Evolutionary conservation across 1,139 yeast genomes (phyloP).

Genomic region (Pichiaceae sp.): DNA sequence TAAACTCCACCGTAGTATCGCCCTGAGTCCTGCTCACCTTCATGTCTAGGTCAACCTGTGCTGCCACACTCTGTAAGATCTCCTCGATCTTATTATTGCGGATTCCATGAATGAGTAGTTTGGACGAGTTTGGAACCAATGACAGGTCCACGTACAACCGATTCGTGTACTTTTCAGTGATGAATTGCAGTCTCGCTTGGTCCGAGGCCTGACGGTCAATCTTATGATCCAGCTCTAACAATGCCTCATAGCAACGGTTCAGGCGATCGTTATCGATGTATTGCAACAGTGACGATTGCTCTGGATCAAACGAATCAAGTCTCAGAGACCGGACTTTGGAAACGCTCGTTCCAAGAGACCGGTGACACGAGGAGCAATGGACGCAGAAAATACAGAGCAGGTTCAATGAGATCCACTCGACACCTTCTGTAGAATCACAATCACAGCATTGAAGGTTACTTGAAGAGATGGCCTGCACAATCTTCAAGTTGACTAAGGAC

Average conservation of each 20-base stretch:
- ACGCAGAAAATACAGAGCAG: constrained; percentile 68
- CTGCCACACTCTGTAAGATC: constrained; percentile 38
- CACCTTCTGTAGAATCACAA: constrained; percentile 56
- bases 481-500: constrained; percentile 24
- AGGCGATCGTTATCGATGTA: constrained; percentile 33
- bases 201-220: constrained; percentile 20
- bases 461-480: constrained; percentile 42
- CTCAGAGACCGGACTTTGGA: constrained; percentile 43
- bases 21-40: constrained; percentile 16
- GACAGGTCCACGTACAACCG: constrained; percentile 28
- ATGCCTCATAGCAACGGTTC: constrained; percentile 32
- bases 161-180: constrained; percentile 40
- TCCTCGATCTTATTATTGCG: constrained; percentile 40
- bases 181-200: constrained; percentile 34
- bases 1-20: constrained; percentile 22
- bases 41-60: constrained; percentile 42
- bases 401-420: constrained; percentile 87
- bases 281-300: constrained; percentile 31
- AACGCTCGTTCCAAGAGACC: constrained; percentile 44
- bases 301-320: constrained; percentile 39
- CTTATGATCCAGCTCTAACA: constrained; percentile 13
- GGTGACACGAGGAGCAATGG: constrained; percentile 62
- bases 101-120: constrained; percentile 34
- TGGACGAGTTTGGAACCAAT: constrained; percentile 15
- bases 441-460: constrained; percentile 70